Evolutionary conservation across 2,329 filamentous ascomycete species (phyloP), one percentile per base, ranked within the genome.

Genomic region (Aureobasidium sp.): DNA sequence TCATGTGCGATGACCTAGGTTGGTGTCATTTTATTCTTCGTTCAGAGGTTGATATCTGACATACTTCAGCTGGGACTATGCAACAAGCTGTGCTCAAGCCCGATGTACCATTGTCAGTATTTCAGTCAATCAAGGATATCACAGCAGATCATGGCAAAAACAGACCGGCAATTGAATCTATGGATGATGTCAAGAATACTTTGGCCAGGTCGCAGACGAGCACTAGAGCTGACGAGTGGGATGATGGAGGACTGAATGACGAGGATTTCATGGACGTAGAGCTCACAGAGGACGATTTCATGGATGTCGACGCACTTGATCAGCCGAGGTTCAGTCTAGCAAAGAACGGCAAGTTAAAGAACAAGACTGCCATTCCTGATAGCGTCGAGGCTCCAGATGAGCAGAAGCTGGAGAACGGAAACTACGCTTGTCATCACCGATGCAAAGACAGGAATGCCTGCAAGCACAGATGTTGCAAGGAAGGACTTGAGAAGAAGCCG

Each of bases 1-100:
- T 92, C 53, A 89, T 90, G 72, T 97, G 92, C 66, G 93, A 97
- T 74, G 87, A 91, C 47, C 88, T 97, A 68, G 90, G 83, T 84
- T 72, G 64, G 75, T 63, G 6, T 8, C 26, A 9, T 4, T 6
- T 6, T 17, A 15, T 17, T 17, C 17, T 37, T 17, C 12, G 7
- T 13, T 20, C 9, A 13, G 37, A n/a, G 15, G 15, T 29, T 9
- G 2, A 3, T 48, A 17, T 15, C 48, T 7, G 6, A 10, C 67
- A 27, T 1, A 17, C 6, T 57, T 3, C 61, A 83, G 84, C 83
- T 64, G 84, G 84, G 12, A 86, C 84, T 12, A 72, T 80, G 69
- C 77, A 79, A 64, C 74, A 77, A 63, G 84, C 82, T 7, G 77
- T 79, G 27, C 64, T 86, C 12, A 79, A 77, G 57, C 80, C 80